Conservation (phyloP, 2,329 filamentous ascomycete species). For the Orbilia quercus region DNA sequence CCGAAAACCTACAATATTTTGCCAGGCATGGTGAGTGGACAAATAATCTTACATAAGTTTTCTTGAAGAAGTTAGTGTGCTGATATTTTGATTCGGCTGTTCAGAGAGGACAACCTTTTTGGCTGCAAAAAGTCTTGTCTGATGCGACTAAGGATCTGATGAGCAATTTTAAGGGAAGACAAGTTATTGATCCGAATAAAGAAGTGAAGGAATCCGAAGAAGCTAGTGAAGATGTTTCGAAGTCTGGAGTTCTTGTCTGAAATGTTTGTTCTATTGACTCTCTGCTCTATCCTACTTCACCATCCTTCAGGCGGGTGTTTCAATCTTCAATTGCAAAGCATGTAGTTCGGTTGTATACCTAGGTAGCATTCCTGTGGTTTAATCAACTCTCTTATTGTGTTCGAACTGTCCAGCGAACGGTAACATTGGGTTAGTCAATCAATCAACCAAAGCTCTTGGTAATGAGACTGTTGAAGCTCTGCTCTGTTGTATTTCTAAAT, state of each 20-base stretch:
- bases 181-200: conserved; percentile 56
- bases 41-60: background rate
- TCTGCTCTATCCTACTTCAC: too few species aligned
- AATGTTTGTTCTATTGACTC: background rate
- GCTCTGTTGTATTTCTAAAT: background rate
- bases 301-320: too few species aligned
- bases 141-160: conserved; percentile 48
- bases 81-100: background rate
- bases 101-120: conserved; percentile 58
- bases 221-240: conserved; percentile 40
- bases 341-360: too few species aligned
- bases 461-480: too few species aligned
- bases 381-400: too few species aligned
- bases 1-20: conserved; percentile 66
- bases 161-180: conserved; percentile 57
- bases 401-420: too few species aligned
- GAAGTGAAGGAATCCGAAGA: conserved; percentile 21
- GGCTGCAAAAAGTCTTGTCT: conserved; percentile 57
- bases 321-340: too few species aligned
- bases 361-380: too few species aligned
- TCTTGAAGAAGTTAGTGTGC: too few species aligned
- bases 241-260: conserved; percentile 47
- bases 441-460: too few species aligned
- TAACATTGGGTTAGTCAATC: too few species aligned
- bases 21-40: conserved; percentile 63